phyloP scores from a whole-genome alignment of 805 yeast genomes.

The Schizosaccharomyces japonicus region DNA sequence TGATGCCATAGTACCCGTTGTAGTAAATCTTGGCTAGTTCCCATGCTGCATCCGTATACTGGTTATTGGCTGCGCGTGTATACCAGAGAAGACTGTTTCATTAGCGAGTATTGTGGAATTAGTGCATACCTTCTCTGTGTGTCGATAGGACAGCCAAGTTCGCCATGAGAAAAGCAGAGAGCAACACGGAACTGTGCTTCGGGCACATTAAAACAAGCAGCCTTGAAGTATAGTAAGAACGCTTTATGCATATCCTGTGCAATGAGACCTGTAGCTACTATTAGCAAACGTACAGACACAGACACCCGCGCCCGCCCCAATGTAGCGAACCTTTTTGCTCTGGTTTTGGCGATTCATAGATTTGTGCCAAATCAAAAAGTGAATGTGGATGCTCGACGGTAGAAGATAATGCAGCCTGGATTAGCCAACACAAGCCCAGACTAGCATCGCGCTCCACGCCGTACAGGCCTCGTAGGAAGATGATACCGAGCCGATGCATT shows the following conservation, averaged over 20 bases:
- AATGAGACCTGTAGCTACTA: too few species aligned
- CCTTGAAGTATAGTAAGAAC: conserved; percentile 29
- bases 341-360: conserved; percentile 21
- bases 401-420: conserved; percentile 25
- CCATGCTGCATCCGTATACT: conserved; percentile 39
- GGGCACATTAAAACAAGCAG: conserved; percentile 36
- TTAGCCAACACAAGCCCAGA: conserved; percentile 28
- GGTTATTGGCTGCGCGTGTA: conserved; percentile 37
- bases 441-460: conserved; percentile 20
- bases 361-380: conserved; percentile 30
- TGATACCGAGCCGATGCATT: conserved; percentile 53
- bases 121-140: conserved; percentile 32
- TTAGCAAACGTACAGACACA: too few species aligned
- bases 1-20: background rate
- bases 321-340: conserved; percentile 15
- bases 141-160: conserved; percentile 27
- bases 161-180: conserved; percentile 48
- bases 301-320: conserved; percentile 18
- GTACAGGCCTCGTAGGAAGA: conserved; percentile 29
- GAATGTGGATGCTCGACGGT: conserved; percentile 29
- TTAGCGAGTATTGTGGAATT: too few species aligned
- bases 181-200: conserved; percentile 52
- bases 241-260: too few species aligned
- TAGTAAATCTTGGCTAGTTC: conserved; percentile 12
- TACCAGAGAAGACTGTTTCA: conserved; percentile 74